These are phyloP conservation scores for Phytophthora megakarya DNA, from an alignment of 352 stramenopile species.

Conservation along the genomic window DNA sequence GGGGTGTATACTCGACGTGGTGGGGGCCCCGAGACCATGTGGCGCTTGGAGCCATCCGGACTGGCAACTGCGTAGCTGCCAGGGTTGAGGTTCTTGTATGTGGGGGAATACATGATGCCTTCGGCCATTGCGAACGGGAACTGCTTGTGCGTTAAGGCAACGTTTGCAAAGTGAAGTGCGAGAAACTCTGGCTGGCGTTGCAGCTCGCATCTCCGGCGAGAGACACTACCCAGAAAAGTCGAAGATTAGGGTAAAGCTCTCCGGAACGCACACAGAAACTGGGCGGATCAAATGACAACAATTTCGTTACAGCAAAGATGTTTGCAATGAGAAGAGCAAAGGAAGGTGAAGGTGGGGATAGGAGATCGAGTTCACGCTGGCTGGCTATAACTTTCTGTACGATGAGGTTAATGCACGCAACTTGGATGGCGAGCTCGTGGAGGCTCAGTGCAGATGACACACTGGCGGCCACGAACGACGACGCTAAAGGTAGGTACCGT, in stretches of 20 bases:
- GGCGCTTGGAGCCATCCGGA: conserved; percentile 16
- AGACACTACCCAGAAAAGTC: neutral
- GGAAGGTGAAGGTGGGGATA: no score
- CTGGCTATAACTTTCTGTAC: neutral
- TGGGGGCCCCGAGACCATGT: conserved; percentile 11
- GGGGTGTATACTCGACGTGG: neutral
- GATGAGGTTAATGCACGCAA: neutral
- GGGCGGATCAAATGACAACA: conserved; percentile 2
- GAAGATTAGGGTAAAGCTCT: conserved; percentile 12
- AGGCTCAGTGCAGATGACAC: neutral
- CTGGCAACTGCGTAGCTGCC: conserved; percentile 22
- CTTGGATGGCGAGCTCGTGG: neutral
- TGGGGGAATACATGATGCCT: conserved; percentile 11
- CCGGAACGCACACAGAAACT: conserved; percentile 6
- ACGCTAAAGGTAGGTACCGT: conserved; percentile 5
- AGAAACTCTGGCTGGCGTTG: neutral
- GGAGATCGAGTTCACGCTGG: no score
- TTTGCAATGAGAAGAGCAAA: conserved; percentile 5
- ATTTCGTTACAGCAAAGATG: conserved; percentile 10
- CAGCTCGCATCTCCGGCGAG: conserved; percentile 5
- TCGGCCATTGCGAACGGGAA: conserved; percentile 10
- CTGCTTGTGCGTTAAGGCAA: conserved; percentile 8
- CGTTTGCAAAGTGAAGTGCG: conserved; percentile 30
- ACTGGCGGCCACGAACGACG: conserved; percentile 2
- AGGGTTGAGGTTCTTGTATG: conserved; percentile 22